Conservation (phyloP, 2,329 filamentous ascomycete genomes). For the Paraphaeosphaeria minitans region DNA sequence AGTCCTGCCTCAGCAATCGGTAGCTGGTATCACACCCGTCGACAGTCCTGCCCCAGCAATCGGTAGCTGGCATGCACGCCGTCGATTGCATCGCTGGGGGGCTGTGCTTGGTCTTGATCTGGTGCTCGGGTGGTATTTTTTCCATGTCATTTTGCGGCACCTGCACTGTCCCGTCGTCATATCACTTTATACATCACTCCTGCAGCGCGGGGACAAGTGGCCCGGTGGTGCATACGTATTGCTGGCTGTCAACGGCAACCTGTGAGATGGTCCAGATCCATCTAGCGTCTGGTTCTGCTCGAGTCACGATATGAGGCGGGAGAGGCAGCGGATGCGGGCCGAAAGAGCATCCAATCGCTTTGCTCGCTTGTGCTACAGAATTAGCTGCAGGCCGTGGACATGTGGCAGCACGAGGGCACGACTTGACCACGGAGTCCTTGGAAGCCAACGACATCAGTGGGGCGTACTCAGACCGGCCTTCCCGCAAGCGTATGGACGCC, state of each 20-base stretch:
- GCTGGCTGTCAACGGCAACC: constrained; percentile 25
- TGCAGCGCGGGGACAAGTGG: constrained; percentile 35
- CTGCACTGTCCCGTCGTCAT: constrained; percentile 12
- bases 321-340: constrained; percentile 38
- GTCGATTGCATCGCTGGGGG: constrained; percentile 7
- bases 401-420: constrained; percentile 45
- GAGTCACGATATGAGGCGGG: constrained; percentile 37
- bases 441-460: constrained; percentile 42
- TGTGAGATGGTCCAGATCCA: constrained; percentile 26
- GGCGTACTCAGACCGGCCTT: constrained; percentile 39
- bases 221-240: constrained; percentile 20
- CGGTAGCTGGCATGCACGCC: constrained; percentile 1
- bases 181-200: constrained; percentile 29
- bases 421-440: constrained; percentile 44
- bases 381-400: constrained; percentile 49
- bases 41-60: constrained; percentile 14
- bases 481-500: constrained; percentile 39
- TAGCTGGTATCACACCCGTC: constrained; percentile 6
- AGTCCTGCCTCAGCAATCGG: constrained; percentile 11
- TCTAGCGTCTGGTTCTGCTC: constrained; percentile 21
- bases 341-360: constrained; percentile 37
- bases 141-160: constrained; percentile 7
- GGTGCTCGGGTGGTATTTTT: background rate
- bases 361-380: constrained; percentile 34
- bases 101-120: constrained; percentile 21